These are phyloP conservation scores for Eimeria sp. DNA, from an alignment of 169 alveolate species.

Conservation along the genomic window DNA sequence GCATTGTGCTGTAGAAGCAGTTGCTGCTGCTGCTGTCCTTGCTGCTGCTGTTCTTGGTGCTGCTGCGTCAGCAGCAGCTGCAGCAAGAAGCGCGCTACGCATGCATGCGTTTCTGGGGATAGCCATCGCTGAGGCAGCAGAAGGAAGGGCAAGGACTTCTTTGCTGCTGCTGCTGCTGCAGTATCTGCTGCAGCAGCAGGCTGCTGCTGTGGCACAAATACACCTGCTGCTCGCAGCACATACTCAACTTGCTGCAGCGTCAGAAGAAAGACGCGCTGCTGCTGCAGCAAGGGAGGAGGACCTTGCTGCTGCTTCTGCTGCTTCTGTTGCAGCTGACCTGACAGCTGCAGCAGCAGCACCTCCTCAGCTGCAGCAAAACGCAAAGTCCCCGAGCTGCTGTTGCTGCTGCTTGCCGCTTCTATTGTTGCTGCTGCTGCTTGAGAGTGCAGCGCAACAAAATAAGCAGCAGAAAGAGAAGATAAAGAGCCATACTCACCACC, in stretches of 20 bases:
- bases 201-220: not conserved
- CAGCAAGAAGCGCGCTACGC: conserved; percentile 14
- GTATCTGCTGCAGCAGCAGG: not conserved
- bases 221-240: conserved; percentile 41
- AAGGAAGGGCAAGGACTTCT: conserved; percentile 2
- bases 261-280: conserved; percentile 25
- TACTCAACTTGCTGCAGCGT: conserved; percentile 11
- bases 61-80: conserved; percentile 51
- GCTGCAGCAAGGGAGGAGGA: not conserved
- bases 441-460: conserved; percentile 25
- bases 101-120: conserved; percentile 8
- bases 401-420: not conserved
- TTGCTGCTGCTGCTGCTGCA: conserved; percentile 9
- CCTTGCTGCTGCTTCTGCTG: conserved; percentile 28
- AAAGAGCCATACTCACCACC: not conserved
- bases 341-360: conserved; percentile 50
- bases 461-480: conserved; percentile 23
- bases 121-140: conserved; percentile 67
- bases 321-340: conserved; percentile 30
- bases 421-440: conserved; percentile 55
- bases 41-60: conserved; percentile 55
- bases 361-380: conserved; percentile 36
- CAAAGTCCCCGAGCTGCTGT: not conserved
- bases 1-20: not conserved
- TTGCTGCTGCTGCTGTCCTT: conserved; percentile 22